phyloP scores from a whole-genome alignment of 106 monocot genomes.

The Allium fistulosum region DNA sequence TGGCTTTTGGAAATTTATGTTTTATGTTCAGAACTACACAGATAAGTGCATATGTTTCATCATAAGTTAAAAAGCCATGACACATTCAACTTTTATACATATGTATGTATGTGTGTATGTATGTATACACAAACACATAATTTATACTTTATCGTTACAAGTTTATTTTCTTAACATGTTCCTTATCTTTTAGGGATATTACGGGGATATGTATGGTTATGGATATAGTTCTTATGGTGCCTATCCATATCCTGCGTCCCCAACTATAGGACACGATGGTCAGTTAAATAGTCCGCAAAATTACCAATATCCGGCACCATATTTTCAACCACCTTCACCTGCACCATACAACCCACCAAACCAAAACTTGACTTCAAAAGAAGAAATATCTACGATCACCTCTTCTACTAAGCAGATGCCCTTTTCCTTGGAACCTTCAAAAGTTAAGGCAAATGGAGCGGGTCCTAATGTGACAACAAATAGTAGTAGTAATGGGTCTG shows the following conservation, averaged over 20 bases:
- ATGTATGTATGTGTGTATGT: neutral
- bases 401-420: conserved; percentile 29
- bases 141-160: neutral
- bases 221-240: conserved; percentile 58
- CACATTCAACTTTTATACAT: neutral
- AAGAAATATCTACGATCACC: conserved; percentile 14
- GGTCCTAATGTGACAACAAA: conserved; percentile 34
- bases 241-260: conserved; percentile 64
- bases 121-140: neutral
- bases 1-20: neutral
- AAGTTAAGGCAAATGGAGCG: conserved; percentile 29
- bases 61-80: neutral
- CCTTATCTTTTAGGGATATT: conserved; percentile 41
- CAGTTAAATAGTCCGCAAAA: conserved; percentile 73
- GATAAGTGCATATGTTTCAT: too few relatives aligned
- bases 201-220: conserved; percentile 69
- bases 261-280: conserved; percentile 64
- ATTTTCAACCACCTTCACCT: neutral
- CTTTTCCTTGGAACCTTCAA: conserved; percentile 25
- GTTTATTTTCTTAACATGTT: neutral
- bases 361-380: conserved; percentile 14
- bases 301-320: conserved; percentile 56
- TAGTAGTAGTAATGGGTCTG: conserved; percentile 6
- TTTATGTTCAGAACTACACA: neutral
- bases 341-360: conserved; percentile 18